Evolutionary conservation across 2,329 filamentous ascomycete species (phyloP).

Genomic region (Torrubiella hemipterigena): DNA sequence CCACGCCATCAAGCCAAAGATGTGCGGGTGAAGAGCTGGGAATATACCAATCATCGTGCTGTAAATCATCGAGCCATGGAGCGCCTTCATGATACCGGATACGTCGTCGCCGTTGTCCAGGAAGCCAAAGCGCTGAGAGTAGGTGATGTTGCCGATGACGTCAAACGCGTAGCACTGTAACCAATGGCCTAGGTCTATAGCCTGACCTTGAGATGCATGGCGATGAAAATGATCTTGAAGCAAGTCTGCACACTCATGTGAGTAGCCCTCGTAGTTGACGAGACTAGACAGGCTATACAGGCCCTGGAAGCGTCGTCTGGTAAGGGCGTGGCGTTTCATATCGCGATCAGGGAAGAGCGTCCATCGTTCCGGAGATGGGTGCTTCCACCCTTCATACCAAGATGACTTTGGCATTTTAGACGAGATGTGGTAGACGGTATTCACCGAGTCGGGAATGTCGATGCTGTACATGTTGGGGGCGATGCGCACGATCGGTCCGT

Average conservation of each 20-base stretch:
- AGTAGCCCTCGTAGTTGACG: conserved; percentile 34
- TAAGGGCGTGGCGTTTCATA: conserved; percentile 21
- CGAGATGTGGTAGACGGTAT: conserved; percentile 26
- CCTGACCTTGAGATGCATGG: conserved; percentile 15
- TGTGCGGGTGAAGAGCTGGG: conserved; percentile 7
- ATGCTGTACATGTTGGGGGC: conserved; percentile 28
- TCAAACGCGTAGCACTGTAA: conserved; percentile 37
- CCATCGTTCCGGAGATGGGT: conserved; percentile 11
- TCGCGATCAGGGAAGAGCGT: conserved; percentile 21
- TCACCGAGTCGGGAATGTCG: conserved; percentile 21
- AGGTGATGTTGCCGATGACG: conserved; percentile 38
- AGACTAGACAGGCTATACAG: conserved; percentile 36
- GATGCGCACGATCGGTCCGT: conserved; percentile 27
- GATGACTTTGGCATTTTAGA: conserved; percentile 15
- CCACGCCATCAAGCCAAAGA: conserved; percentile 10
- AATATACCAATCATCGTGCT: conserved; percentile 13
- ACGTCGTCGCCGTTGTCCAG: conserved; percentile 33
- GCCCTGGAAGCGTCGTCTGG: conserved; percentile 26
- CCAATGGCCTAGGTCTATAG: conserved; percentile 27
- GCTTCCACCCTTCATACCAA: conserved; percentile 14
- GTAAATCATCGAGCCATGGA: conserved; percentile 13
- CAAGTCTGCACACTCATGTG: conserved; percentile 31
- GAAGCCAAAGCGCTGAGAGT: conserved; percentile 26
- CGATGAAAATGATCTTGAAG: conserved; percentile 24
- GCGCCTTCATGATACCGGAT: conserved; percentile 22